These are phyloP conservation scores for Ascosphaera apis DNA, from an alignment of 2,329 filamentous ascomycete genomes.

Conservation along the genomic window DNA sequence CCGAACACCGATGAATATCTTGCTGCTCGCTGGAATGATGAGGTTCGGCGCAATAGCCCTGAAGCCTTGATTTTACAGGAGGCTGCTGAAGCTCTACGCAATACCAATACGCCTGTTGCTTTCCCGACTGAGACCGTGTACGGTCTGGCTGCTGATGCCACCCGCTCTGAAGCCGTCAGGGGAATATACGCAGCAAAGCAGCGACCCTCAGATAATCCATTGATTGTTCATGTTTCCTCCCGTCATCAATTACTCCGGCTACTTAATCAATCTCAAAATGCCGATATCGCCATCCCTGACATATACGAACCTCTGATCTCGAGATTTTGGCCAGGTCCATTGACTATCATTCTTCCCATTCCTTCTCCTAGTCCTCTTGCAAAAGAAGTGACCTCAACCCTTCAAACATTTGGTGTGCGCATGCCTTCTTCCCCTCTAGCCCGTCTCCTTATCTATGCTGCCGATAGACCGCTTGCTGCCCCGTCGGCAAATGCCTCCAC, in stretches of 20 bases:
- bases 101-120: conserved; percentile 54
- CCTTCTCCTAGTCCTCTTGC: conserved; percentile 48
- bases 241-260: conserved; percentile 49
- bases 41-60: conserved; percentile 14
- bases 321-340: conserved; percentile 78
- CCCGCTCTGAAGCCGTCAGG: conserved; percentile 54
- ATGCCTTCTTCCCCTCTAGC: conserved; percentile 78
- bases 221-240: conserved; percentile 81
- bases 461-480: conserved; percentile 59
- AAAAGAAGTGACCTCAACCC: conserved; percentile 72
- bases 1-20: conserved; percentile 9
- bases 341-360: conserved; percentile 73
- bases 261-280: conserved; percentile 19
- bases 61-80: conserved; percentile 32
- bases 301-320: conserved; percentile 61
- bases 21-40: conserved; percentile 17
- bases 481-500: conserved; percentile 91
- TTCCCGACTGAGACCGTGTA: conserved; percentile 98
- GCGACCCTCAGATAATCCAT: conserved; percentile 75
- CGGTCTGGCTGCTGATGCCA: conserved; percentile 88
- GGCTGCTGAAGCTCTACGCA: conserved; percentile 43
- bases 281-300: conserved; percentile 31
- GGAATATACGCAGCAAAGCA: conserved; percentile 90
- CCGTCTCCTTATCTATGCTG: conserved; percentile 59
- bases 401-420: conserved; percentile 66